Conservation (phyloP, 2,329 filamentous ascomycete species). For the Cordyceps militaris region DNA sequence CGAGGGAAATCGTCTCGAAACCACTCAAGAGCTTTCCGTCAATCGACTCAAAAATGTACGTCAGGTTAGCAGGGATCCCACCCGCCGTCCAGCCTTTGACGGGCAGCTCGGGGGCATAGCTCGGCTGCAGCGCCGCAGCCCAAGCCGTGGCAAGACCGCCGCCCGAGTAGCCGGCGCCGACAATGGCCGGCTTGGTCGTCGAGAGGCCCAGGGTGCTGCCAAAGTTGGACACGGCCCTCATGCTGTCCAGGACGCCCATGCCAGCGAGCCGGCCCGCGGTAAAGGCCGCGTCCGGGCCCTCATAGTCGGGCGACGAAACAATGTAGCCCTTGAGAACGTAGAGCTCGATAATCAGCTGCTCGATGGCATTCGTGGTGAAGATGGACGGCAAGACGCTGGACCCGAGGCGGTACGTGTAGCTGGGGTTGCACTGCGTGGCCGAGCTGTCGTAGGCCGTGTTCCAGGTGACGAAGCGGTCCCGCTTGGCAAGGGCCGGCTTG, state of each 20-base stretch:
- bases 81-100: constrained; percentile 3
- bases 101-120: constrained; percentile 2
- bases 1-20: background rate
- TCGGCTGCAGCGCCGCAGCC: constrained; percentile 1
- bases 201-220: background rate
- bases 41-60: background rate
- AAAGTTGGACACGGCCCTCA: constrained; percentile 1
- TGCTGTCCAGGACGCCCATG: constrained; percentile 1
- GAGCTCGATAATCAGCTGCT: background rate
- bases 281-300: constrained; percentile 1
- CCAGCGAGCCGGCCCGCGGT: background rate
- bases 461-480: constrained; percentile 1
- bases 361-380: background rate
- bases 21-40: background rate
- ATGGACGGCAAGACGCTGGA: background rate
- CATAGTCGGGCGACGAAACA: background rate
- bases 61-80: constrained; percentile 1
- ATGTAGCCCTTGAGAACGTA: constrained; percentile 1
- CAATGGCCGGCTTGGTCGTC: background rate
- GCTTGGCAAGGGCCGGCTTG: background rate
- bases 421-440: constrained; percentile 5
- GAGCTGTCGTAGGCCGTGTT: constrained; percentile 9
- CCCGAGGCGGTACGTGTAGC: constrained; percentile 4
- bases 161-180: constrained; percentile 6
- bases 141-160: constrained; percentile 5